Conservation (phyloP, 2,329 filamentous ascomycete species). For the Phaeosphaeriaceae sp. region DNA sequence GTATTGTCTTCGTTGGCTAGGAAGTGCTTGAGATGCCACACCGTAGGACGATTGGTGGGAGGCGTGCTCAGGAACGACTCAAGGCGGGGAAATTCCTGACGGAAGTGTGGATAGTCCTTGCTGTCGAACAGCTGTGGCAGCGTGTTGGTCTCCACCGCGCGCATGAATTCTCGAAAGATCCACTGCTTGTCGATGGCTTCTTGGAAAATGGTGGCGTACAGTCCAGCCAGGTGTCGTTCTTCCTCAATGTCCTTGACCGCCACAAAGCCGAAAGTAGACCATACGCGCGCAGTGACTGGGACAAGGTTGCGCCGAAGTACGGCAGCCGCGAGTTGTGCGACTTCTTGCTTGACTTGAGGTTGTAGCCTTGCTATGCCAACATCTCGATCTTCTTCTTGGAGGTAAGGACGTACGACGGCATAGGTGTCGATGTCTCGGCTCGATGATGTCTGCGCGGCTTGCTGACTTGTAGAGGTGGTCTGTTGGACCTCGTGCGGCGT, state of each 20-base stretch:
- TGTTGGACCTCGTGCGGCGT: not conserved
- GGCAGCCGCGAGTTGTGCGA: slow-evolving; percentile 1
- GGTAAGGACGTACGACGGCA: not conserved
- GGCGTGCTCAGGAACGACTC: slow-evolving; percentile 17
- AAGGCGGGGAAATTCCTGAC: slow-evolving; percentile 8
- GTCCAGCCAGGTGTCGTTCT: slow-evolving; percentile 7
- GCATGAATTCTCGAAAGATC: slow-evolving; percentile 15
- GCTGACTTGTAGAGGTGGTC: not conserved
- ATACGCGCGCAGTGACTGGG: slow-evolving; percentile 1
- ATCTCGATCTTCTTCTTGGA: not conserved
- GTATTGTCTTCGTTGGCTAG: slow-evolving; percentile 1
- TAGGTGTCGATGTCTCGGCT: not conserved
- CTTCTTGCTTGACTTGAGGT: slow-evolving; percentile 11
- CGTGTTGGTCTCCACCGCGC: slow-evolving; percentile 8
- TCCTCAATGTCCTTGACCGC: slow-evolving; percentile 14
- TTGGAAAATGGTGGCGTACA: slow-evolving; percentile 17
- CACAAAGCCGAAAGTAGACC: slow-evolving; percentile 27
- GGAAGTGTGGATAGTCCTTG: slow-evolving; percentile 6
- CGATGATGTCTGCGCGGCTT: not conserved
- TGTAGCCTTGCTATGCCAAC: not conserved
- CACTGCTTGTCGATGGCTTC: not conserved
- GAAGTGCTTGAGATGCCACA: slow-evolving; percentile 30
- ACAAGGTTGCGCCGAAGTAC: slow-evolving; percentile 3
- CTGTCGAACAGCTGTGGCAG: slow-evolving; percentile 15
- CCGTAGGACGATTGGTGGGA: slow-evolving; percentile 3